These are phyloP conservation scores for Arthrocladium fulminans DNA, from an alignment of 2,329 filamentous ascomycete species.

Conservation along the genomic window DNA sequence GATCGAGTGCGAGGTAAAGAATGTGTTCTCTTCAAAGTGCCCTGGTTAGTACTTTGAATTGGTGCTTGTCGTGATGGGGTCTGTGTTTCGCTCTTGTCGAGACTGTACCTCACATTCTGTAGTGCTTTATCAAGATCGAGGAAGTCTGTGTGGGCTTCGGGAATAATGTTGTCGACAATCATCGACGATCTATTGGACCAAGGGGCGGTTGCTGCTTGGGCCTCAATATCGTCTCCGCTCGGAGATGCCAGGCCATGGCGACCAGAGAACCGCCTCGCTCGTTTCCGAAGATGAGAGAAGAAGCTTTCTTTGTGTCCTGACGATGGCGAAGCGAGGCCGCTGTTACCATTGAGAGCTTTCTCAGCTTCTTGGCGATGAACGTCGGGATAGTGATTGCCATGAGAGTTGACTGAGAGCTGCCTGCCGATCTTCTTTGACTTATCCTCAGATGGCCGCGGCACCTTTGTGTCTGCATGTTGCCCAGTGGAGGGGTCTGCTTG, in stretches of 20 bases:
- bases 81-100: constrained; percentile 33
- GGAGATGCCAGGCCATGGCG: constrained; percentile 77
- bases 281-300: constrained; percentile 93
- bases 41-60: constrained; percentile 14
- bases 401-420: constrained; percentile 84
- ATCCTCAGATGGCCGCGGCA: constrained; percentile 49
- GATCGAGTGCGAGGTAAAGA: constrained; percentile 20
- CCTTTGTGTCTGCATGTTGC: constrained; percentile 41
- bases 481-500: constrained; percentile 64
- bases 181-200: constrained; percentile 85
- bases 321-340: constrained; percentile 64
- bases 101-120: constrained; percentile 51
- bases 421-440: constrained; percentile 83
- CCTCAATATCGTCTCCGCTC: constrained; percentile 76
- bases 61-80: constrained; percentile 3
- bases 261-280: constrained; percentile 83
- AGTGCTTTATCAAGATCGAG: constrained; percentile 54
- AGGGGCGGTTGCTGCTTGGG: constrained; percentile 82
- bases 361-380: constrained; percentile 85
- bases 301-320: constrained; percentile 87
- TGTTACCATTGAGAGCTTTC: constrained; percentile 74
- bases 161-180: constrained; percentile 51
- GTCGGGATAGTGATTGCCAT: constrained; percentile 86
- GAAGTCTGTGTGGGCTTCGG: constrained; percentile 41
- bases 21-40: constrained; percentile 20